Evolutionary conservation across 306 rosid genomes (phyloP).

Genomic region (Pachyrhizus erosus): DNA sequence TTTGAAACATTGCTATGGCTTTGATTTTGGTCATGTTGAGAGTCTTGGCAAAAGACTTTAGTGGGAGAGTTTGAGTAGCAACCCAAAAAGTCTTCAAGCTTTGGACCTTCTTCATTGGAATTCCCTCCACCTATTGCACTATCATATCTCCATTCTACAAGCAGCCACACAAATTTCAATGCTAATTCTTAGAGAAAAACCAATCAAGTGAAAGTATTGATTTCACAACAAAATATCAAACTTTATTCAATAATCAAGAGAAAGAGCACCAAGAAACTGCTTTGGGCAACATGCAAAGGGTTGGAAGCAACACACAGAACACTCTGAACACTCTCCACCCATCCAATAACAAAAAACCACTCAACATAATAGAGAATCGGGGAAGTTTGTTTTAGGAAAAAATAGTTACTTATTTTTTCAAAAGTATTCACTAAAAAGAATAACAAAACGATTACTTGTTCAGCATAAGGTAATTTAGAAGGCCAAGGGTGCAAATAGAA

Average conservation of each 20-base stretch:
- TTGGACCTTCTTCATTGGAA: slow-evolving; percentile 71
- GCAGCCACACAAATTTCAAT: slow-evolving; percentile 22
- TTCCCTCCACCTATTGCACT: slow-evolving; percentile 58
- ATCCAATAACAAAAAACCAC: background rate
- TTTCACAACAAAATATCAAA: slow-evolving; percentile 16
- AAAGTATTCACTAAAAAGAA: background rate
- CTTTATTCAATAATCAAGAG: slow-evolving; percentile 5
- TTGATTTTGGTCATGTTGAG: slow-evolving; percentile 52
- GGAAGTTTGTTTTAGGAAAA: background rate
- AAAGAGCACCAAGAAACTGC: slow-evolving; percentile 5
- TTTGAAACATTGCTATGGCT: slow-evolving; percentile 46
- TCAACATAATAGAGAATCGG: background rate
- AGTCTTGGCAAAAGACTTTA: slow-evolving; percentile 57
- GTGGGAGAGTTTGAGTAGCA: slow-evolving; percentile 76
- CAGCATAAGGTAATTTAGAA: background rate
- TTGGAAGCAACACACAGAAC: background rate
- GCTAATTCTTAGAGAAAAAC: background rate
- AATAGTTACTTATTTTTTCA: background rate
- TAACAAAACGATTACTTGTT: background rate
- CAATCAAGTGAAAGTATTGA: slow-evolving; percentile 19
- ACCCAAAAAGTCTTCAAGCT: slow-evolving; percentile 96
- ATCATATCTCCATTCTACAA: slow-evolving; percentile 83
- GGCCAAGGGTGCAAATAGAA: background rate
- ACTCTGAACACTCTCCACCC: background rate
- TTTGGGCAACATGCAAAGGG: slow-evolving; percentile 48